Base-by-base conservation (phyloP, 495 filamentous ascomycete genomes). In the Trypethelium eluteriae region DNA sequence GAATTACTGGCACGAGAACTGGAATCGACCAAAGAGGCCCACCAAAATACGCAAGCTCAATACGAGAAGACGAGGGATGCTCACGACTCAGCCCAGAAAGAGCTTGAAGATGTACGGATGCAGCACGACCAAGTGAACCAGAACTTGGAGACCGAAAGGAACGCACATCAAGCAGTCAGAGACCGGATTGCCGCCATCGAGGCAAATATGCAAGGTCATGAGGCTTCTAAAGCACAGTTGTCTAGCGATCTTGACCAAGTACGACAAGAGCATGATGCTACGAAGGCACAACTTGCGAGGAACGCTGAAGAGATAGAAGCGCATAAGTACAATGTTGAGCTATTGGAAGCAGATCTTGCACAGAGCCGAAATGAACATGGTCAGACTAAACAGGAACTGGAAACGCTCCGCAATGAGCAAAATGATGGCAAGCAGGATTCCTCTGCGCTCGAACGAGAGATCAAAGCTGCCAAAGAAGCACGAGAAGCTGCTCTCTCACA, bases 321-420 rank as follows among this genome's bases (percentile, higher is more conserved):
- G 53, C 53, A 59, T 36, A 59, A 36, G 36, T 59, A 59, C 53
- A 59, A 59, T 18, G 53, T 32, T 14, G 53, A 59, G 53, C 32
- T 59, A 36, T 14, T 59, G 18, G 53, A 6, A 36, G 53, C 53
- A 36, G 53, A 59, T 18, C 53, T 59, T 32, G 32, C 34, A 32
- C 11, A 59, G 32, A 59, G 32, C 32, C 53, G 53, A 32, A 35
- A 18, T n/a, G 53, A 59, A 10, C 53, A 35, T 36, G 32, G 18
- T 18, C 34, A 36, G 53, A 36, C 53, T 36, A 59, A 36, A 18
- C 53, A 36, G 32, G 53, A 59, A 32, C 32, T 59, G 32, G 53
- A 59, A 36, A 11, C 10, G 10, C 5, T 36, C 32, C 53, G 53
- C 32, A 36, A 10, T 18, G 11, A 59, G 32, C 53, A 34, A 14